phyloP scores from a whole-genome alignment of 495 filamentous ascomycete genomes.

The Beverwykella pulmonaria region DNA sequence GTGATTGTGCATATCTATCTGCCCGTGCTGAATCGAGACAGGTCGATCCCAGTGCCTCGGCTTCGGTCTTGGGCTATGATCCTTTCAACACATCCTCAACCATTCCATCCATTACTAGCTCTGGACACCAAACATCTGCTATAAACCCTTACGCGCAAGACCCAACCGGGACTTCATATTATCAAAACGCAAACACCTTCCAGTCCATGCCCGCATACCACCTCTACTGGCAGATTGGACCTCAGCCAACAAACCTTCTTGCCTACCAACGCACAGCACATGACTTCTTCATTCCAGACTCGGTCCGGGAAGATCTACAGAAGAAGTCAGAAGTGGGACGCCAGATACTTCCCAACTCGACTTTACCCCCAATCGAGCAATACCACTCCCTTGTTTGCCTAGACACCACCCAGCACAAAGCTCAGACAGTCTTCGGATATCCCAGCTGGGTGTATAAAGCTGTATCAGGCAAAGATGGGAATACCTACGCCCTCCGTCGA shows the following conservation, averaged over 20 bases:
- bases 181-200: constrained; percentile 28
- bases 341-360: constrained; percentile 79
- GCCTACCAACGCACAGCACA: constrained; percentile 82
- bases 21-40: constrained; percentile 19
- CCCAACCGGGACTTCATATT: constrained; percentile 67
- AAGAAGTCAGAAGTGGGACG: constrained; percentile 82
- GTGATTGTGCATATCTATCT: not conserved
- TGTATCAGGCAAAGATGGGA: constrained; percentile 82
- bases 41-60: constrained; percentile 31
- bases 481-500: constrained; percentile 78
- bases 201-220: constrained; percentile 64
- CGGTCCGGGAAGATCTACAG: constrained; percentile 82
- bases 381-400: constrained; percentile 92
- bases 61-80: constrained; percentile 29
- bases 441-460: constrained; percentile 95
- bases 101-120: constrained; percentile 18
- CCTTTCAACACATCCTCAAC: constrained; percentile 31
- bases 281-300: constrained; percentile 87
- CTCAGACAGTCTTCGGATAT: constrained; percentile 74
- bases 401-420: constrained; percentile 78
- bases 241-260: constrained; percentile 73
- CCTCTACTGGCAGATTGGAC: constrained; percentile 85
- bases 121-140: constrained; percentile 26
- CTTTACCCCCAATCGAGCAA: constrained; percentile 76
- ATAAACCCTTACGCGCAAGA: constrained; percentile 39